Evolutionary conservation across 148 eudicot genomes (phyloP), one percentile per base, ranked within the genome.

Genomic region (Fallopia convolvulus): DNA sequence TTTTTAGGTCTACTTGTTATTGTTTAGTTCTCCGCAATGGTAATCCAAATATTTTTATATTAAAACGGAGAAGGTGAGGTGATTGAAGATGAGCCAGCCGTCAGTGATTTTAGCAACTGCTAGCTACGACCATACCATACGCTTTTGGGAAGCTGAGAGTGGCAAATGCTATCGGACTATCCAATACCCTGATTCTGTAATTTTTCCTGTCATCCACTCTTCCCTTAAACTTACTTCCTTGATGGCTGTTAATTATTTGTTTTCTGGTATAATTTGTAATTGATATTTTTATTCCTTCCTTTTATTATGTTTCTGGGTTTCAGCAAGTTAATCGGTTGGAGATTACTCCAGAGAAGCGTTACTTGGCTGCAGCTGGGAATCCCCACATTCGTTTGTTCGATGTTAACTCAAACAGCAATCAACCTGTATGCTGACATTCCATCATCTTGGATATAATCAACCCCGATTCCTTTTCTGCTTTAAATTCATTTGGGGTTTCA

Each of bases 241-340:
- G 15, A 21, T 41, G 72, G 77, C 18, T 76, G 23, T 20, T 32
- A 18, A 8, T 49, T 50, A 58, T 58, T 6, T 21, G 71, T n/a
- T 11, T 15, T 39, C 6, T 63, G 4, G 20, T 78, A 48, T 8
- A 14, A 8, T 48, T 20, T 23, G 73, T 36, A 15, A 17, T 36
- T 66, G 20, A 33, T 66, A 6, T 4, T 6, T 36, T 66, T 33
- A 21, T 58, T 49, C n/a, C 20, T 72, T 8, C 75, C 32, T 72
- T 18, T n/a, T n/a, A 11, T 20, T 72, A 21, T 48, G 15, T 18
- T 42, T 20, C 23, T 44, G 23, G 52, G 61, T 68, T 70, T 76
- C 97, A 95, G 99, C 99, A 95, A 84, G 93, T 95, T 53, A 95
- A 95, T 79, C 83, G 93, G 81, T 92, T 95, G 61, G 99, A 93